Base-by-base conservation (phyloP, 805 yeast species). In the Naumovozyma castellii region DNA sequence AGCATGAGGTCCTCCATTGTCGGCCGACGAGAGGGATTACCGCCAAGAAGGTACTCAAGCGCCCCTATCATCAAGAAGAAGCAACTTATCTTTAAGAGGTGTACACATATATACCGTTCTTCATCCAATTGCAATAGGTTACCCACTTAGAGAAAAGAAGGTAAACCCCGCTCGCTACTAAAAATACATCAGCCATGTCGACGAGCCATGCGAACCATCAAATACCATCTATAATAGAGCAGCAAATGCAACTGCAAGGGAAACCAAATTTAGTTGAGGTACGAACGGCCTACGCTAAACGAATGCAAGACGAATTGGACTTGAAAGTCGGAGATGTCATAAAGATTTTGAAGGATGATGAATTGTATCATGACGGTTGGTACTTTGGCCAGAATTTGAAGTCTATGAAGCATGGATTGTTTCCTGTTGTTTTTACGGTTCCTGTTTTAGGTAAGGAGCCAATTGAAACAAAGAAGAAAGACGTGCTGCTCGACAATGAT, bases 321-420 rank as follows among this genome's bases (percentile, higher is more conserved):
- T 69, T 92, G 44, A 71, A 68, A 33, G 74, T 80, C 14, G 97
- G 97, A 14, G 96, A 92, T 56, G 78, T 75, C 43, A 72, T 92
- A 42, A 92, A 86, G 57, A 85, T 92, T 13, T 74, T 92, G 15
- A 84, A 92, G 33, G 96, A 87, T 61, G 98, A 92, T 64, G 75
- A 80, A 45, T 95, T 84, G 54, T 92, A 83, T 61, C 84, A 84
- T 51, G 97, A 92, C 60, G 97, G 97, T 18, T 92, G 99, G 99
- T 92, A 81, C 57, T 80, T 84, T 70, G 95, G 96, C 2, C 77
- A 76, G 43, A 88, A 88, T 51, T 56, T 84, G 36, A 53, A 71
- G 32, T 78, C 90, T 0, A 73, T 75, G 37, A 71, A 74, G 38
- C 87, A 84, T 5, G 98, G 98, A 0, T 66, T 90, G 28, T 90